Evolutionary conservation across 345 rosid genomes (phyloP), one percentile per base, ranked within the genome.

Genomic region (Crucihimalaya himalaica): DNA sequence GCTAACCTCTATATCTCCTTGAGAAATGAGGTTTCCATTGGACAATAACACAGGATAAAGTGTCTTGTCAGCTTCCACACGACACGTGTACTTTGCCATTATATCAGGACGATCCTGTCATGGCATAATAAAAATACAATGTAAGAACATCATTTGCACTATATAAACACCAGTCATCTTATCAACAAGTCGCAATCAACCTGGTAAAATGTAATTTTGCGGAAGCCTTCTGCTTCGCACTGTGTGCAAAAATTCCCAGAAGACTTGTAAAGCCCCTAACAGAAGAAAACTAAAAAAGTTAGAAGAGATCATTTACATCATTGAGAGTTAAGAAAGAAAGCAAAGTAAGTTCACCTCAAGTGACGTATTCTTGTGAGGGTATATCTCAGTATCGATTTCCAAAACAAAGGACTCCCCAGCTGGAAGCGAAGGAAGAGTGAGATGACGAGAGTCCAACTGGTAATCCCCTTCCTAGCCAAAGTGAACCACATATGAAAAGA

Each of bases 171-270:
- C 18, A 28, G 72, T 53, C 46, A 64, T 25, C 18, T 48, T 15
- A 63, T 63, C 16, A 63, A 53, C 42, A 63, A 40, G 67, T 53
- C 53, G 68, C 35, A 29, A 74, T 31, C 29, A 53, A 92, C 99
- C 94, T 96, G 98, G 80, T 88, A 96, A 79, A 80, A 96, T 52
- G 98, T 96, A 62, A 96, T 92, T 74, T 90, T 92, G 18, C 94
- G 86, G 79, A 96, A 96, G 68, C 97, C 98, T 84, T 96, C 99
- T 31, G 99, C 98, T 87, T 95, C 98, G 65, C 99, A 92, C 71
- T 95, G 99, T 10, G 99, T 92, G 83, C 99, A 92, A 82, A 90
- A 96, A 78, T 85, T 90, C 70, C 91, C 91, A 66, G 98, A 90
- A 42, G 99, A 86, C 82, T 88, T 87, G 89, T 92, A 96, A 71